Conservation (phyloP, 1,284 basidiomycete genomes). For the Porogramme epimiltina region DNA sequence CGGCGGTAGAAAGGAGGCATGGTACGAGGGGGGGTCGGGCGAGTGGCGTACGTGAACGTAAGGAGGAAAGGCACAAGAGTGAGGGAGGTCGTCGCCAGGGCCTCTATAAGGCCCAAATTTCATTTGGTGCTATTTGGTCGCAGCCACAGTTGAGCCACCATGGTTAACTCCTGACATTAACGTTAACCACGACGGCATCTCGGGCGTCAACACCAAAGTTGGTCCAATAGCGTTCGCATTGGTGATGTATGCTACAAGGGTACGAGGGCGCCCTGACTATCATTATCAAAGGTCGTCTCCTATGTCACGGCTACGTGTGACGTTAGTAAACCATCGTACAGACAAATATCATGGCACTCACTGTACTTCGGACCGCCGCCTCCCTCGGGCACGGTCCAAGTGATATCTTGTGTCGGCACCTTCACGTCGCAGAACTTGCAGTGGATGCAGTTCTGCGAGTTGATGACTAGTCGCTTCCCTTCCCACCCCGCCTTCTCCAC, state of each 20-base stretch:
- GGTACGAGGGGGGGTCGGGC: too few relatives aligned
- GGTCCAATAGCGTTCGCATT: background rate
- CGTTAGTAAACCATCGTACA: background rate
- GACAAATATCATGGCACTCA: slow-evolving; percentile 37
- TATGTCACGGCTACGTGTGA: background rate
- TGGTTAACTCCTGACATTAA: too few relatives aligned
- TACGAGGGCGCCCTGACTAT: background rate
- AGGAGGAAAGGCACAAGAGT: too few relatives aligned
- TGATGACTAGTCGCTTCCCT: slow-evolving; percentile 94
- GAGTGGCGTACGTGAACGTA: too few relatives aligned
- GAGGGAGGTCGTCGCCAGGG: too few relatives aligned
- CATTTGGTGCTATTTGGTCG: too few relatives aligned
- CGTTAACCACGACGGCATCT: too few relatives aligned
- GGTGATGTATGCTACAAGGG: background rate
- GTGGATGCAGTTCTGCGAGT: slow-evolving; percentile 93
- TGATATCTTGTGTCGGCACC: slow-evolving; percentile 91
- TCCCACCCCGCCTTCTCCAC: slow-evolving; percentile 57
- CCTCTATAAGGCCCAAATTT: too few relatives aligned
- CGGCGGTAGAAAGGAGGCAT: too few relatives aligned
- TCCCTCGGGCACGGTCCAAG: slow-evolving; percentile 93
- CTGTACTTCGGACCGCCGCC: slow-evolving; percentile 94
- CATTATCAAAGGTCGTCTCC: background rate
- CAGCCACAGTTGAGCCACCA: too few relatives aligned
- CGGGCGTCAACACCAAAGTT: too few relatives aligned
- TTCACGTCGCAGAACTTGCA: slow-evolving; percentile 96